phyloP scores from a whole-genome alignment of 2,329 filamentous ascomycete species.

The Fusarium dlaminii region DNA sequence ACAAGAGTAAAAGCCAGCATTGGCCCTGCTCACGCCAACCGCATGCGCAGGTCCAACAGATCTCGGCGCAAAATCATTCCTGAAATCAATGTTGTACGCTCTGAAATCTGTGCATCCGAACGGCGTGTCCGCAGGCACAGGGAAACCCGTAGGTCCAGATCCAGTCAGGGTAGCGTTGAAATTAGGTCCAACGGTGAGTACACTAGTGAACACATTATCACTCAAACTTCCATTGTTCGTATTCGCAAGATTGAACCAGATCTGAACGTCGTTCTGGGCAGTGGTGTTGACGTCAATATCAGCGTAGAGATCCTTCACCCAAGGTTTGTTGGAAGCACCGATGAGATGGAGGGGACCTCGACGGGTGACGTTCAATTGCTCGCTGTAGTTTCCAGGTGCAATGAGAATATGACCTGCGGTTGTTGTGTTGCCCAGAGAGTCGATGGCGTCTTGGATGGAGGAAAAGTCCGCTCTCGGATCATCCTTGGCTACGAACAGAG shows the following conservation, averaged over 20 bases:
- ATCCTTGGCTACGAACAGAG: constrained; percentile 53
- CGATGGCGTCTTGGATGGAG: constrained; percentile 53
- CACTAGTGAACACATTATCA: constrained; percentile 71
- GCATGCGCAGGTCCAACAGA: constrained; percentile 67
- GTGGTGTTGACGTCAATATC: constrained; percentile 55
- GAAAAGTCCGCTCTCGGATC: constrained; percentile 49
- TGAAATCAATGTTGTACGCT: constrained; percentile 73
- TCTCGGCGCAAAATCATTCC: constrained; percentile 64
- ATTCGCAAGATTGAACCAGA: constrained; percentile 67
- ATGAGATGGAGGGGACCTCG: constrained; percentile 68
- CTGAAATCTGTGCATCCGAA: constrained; percentile 72
- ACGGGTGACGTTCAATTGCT: constrained; percentile 73
- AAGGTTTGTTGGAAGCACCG: constrained; percentile 61
- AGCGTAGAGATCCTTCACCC: constrained; percentile 46
- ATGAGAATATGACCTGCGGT: constrained; percentile 60
- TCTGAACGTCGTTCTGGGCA: constrained; percentile 59
- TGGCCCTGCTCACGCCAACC: constrained; percentile 68
- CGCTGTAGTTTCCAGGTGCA: constrained; percentile 67
- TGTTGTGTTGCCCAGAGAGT: constrained; percentile 48
- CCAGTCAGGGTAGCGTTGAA: constrained; percentile 71
- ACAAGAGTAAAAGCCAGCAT: constrained; percentile 73
- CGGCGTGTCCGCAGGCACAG: constrained; percentile 67
- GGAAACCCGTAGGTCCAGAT: constrained; percentile 67
- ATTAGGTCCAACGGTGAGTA: constrained; percentile 70
- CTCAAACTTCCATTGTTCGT: constrained; percentile 51